These are phyloP conservation scores for Spizellomyces sp. DNA, from an alignment of 192 early-diverging fungal species.

Conservation along the genomic window DNA sequence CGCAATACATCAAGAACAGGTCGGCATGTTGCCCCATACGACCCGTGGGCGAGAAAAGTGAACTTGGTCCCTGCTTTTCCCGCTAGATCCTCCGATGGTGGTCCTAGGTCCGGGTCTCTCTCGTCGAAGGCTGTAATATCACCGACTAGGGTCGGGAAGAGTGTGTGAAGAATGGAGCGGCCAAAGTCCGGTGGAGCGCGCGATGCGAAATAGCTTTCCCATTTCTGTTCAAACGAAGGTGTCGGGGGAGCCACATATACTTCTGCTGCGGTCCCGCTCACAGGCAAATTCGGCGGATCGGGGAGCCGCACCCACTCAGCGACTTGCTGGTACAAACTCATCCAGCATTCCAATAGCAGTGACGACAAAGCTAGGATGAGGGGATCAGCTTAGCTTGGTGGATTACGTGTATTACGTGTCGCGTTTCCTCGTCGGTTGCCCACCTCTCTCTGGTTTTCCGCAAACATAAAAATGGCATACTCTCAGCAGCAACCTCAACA, in stretches of 20 bases:
- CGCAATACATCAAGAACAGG: slow-evolving; percentile 6
- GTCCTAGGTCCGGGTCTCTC: background rate
- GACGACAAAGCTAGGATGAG: no score
- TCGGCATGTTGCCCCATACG: slow-evolving; percentile 29
- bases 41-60: slow-evolving; percentile 45
- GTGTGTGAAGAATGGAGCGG: background rate
- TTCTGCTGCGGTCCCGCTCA: background rate
- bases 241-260: background rate
- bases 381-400: no score
- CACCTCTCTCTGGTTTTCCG: no score
- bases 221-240: background rate
- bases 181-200: background rate
- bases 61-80: background rate
- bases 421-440: no score
- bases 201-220: background rate
- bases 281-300: background rate
- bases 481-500: no score
- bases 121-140: background rate
- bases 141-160: background rate
- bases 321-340: slow-evolving; percentile 4
- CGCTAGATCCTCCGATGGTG: background rate
- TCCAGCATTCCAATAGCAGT: background rate
- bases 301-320: slow-evolving; percentile 4
- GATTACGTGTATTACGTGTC: no score
- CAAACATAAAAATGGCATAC: no score